Base-by-base conservation (phyloP, 495 filamentous ascomycete species). In the Trichoderma parareesei region DNA sequence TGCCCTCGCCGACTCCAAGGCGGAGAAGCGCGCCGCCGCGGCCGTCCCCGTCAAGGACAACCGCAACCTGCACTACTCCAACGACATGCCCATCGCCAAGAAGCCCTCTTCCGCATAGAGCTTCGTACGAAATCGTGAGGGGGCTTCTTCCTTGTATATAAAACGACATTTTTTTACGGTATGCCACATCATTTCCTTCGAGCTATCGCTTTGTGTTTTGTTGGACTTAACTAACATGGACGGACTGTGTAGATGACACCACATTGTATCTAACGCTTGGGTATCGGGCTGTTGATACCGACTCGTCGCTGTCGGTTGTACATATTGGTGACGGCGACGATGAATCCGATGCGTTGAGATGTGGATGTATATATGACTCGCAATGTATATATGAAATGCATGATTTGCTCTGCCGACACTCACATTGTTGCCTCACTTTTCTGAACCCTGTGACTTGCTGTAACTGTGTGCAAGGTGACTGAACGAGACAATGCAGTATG, bases 331-430 rank as follows among this genome's bases (percentile, higher is more conserved):
- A 13, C 53, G 53, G 33, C 53, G 53, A 57, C 14, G 53, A 48
- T 16, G 27, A 27, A 27, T 14, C 14, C 33, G 53, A 35, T 57
- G 27, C 53, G 27, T 16, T 37, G 27, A 37, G 53, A 57, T 57
- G 53, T 57, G 53, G 53, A 57, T 33, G 53, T 57, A 57, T 57
- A 57, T 57, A 57, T 57, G 53, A 57, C 33, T 57, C 11, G 53
- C 53, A 57, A 57, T 37, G 53, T 57, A 57, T 57, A 57, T 57
- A 57, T 57, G 53, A 57, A 57, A 35, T 57, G 53, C 27, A 57
- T 27, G 53, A 57, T 57, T 7, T 57, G 18, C 53, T 37, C 33
- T 57, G 53, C 53, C 20, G 9, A 33, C 2, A 9, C 7, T n/a
- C 37, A 4, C 37, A 57, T 27, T 27, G 2, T 2, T 13, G 33